Percentiles rank a stretch among this genome's conserved stretches.
These are phyloP conservation scores for Lagenaria siceraria DNA, from an alignment of 306 rosid genomes.

Conservation along the genomic window DNA sequence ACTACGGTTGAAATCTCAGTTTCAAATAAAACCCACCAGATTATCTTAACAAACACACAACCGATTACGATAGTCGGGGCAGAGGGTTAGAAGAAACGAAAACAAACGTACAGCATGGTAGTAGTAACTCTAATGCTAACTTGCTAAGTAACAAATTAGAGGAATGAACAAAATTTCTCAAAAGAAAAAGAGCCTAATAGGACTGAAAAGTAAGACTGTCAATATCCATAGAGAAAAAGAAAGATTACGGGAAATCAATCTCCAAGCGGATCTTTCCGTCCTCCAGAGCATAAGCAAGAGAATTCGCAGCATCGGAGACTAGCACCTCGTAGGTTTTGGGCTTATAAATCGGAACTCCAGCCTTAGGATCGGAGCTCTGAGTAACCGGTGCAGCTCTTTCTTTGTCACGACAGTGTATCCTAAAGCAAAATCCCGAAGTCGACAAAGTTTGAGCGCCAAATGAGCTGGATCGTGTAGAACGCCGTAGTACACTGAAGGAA, in stretches of 20 bases:
- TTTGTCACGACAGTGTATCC: constrained; percentile 33
- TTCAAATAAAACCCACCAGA: background rate
- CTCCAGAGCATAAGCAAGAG: constrained; percentile 64
- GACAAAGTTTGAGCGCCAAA: constrained; percentile 3
- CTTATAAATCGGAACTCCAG: constrained; percentile 68
- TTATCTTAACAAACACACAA: background rate
- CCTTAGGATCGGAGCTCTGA: constrained; percentile 29
- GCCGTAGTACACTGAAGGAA: constrained; percentile 15
- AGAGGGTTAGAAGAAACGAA: background rate
- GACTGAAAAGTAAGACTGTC: background rate
- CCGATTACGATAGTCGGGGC: background rate
- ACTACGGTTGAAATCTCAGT: background rate
- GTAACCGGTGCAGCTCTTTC: constrained; percentile 21
- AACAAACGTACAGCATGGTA: background rate
- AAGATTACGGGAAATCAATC: constrained; percentile 78
- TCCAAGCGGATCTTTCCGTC: constrained; percentile 68
- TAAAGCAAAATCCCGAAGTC: constrained; percentile 4
- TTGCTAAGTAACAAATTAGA: background rate
- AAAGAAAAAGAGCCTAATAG: background rate
- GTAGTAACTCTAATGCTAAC: background rate
- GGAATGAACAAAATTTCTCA: background rate
- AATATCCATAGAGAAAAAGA: background rate
- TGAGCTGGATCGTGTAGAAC: background rate
- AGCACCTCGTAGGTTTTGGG: constrained; percentile 82
- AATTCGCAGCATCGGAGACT: constrained; percentile 61